Conservation (phyloP, 108 stramenopile species). For the Skeletonema grethae region DNA sequence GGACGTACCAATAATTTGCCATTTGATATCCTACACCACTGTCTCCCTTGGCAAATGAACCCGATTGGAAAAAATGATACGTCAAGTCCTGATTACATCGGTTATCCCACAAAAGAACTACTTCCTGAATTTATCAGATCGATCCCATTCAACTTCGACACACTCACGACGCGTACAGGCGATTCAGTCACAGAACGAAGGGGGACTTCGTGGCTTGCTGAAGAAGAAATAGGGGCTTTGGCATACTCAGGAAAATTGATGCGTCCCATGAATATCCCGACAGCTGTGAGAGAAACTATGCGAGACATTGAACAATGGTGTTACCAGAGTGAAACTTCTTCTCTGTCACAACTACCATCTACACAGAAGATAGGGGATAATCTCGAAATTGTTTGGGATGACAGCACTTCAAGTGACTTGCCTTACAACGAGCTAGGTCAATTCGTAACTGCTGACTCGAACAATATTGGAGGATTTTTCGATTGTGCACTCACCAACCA, state of each 20-base stretch:
- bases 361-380: not conserved
- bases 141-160: conserved; percentile 70
- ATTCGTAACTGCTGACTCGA: conserved; percentile 12
- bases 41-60: conserved; percentile 53
- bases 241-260: conserved; percentile 82
- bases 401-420: conserved; percentile 20
- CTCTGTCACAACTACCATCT: conserved; percentile 6
- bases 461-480: conserved; percentile 43
- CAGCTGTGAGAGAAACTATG: conserved; percentile 50
- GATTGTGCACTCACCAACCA: conserved; percentile 79
- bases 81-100: conserved; percentile 14
- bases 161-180: conserved; percentile 65
- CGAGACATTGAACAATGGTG: conserved; percentile 51
- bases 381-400: conserved; percentile 34
- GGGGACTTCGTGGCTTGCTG: conserved; percentile 76
- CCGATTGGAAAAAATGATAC: not conserved
- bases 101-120: conserved; percentile 36
- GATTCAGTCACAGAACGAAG: conserved; percentile 64
- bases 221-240: conserved; percentile 65
- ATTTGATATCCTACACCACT: conserved; percentile 67
- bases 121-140: conserved; percentile 28
- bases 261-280: conserved; percentile 55
- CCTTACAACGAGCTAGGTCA: conserved; percentile 32
- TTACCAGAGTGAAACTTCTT: conserved; percentile 12
- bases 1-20: conserved; percentile 48